Percentiles rank a stretch among this genome's conserved stretches.
Conservation (phyloP, 2,329 filamentous ascomycete species). For the Amesomyces nigricolor region DNA sequence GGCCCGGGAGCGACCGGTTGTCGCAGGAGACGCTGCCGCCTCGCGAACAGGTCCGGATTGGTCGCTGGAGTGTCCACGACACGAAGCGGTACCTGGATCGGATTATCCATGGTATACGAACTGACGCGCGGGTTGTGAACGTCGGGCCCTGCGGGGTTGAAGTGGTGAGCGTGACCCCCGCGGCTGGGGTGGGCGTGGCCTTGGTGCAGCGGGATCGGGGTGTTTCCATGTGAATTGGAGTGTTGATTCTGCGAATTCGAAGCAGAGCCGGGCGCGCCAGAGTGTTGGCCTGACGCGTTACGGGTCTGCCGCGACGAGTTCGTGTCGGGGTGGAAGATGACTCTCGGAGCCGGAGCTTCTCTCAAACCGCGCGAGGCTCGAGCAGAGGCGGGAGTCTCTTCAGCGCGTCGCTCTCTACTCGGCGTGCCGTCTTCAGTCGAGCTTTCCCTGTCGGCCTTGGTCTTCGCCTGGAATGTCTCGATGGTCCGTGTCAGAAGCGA, state of each 20-base stretch:
- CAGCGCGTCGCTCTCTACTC: constrained; percentile 45
- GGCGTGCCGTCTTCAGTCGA: constrained; percentile 57
- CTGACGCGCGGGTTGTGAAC: constrained; percentile 56
- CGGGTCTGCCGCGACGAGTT: constrained; percentile 58
- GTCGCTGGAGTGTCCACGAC: constrained; percentile 71
- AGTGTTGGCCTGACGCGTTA: constrained; percentile 44
- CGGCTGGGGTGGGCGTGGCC: constrained; percentile 27
- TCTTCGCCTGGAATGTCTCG: constrained; percentile 58
- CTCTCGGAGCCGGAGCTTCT: constrained; percentile 77
- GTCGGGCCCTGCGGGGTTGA: constrained; percentile 51
- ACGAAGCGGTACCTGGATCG: constrained; percentile 58
- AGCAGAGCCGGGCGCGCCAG: constrained; percentile 20
- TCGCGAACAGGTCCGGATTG: constrained; percentile 62
- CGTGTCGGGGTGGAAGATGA: constrained; percentile 79
- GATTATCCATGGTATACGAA: constrained; percentile 61
- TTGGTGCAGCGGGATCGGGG: constrained; percentile 26
- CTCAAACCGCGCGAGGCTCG: constrained; percentile 62
- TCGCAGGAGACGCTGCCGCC: constrained; percentile 44
- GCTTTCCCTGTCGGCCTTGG: constrained; percentile 46
- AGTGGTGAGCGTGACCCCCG: constrained; percentile 41
- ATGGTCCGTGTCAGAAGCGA: constrained; percentile 71
- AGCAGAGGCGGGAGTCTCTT: constrained; percentile 47
- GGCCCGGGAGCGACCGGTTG: constrained; percentile 38
- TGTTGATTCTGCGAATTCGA: constrained; percentile 24
- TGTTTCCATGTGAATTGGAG: constrained; percentile 28